phyloP scores from a whole-genome alignment of 139 green algal genomes.

The Auxenochlorella protothecoides region DNA sequence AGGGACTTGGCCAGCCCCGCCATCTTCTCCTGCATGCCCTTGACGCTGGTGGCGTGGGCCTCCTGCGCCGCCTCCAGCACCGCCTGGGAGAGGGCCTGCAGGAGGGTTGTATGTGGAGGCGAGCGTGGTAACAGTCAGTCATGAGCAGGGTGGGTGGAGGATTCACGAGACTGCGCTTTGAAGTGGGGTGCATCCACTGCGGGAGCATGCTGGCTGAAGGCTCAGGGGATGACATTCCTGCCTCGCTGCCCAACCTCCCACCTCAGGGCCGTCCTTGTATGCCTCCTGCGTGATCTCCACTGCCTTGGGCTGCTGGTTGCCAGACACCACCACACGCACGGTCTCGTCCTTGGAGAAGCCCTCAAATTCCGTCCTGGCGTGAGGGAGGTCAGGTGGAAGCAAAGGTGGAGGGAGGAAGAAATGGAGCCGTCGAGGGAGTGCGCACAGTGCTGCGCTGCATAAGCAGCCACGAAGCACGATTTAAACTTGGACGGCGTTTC shows the following conservation, averaged over 20 bases:
- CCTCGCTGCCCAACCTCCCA: conserved; percentile 1
- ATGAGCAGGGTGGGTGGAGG: not conserved
- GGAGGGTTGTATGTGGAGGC: not conserved
- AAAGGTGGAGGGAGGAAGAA: not conserved
- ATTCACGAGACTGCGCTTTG: not conserved
- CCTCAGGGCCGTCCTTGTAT: conserved; percentile 55
- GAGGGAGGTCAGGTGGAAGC: not conserved
- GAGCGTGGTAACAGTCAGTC: not conserved
- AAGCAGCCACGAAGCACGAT: no score
- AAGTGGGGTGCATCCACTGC: conserved; percentile 2
- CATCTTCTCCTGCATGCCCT: conserved; percentile 73
- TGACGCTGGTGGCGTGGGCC: conserved; percentile 73
- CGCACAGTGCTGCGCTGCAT: no score
- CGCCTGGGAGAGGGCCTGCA: conserved; percentile 50
- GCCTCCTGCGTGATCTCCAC: conserved; percentile 83
- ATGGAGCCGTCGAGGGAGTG: no score
- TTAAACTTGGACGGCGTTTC: no score
- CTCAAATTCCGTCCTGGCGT: conserved; percentile 76
- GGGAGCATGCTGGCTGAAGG: not conserved
- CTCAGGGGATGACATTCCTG: not conserved
- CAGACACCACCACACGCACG: conserved; percentile 76
- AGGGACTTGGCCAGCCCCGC: conserved; percentile 48
- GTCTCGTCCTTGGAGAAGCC: conserved; percentile 85
- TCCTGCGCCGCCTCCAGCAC: conserved; percentile 79
- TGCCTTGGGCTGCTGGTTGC: conserved; percentile 78